Base-by-base conservation (phyloP, 2,329 filamentous ascomycete species). In the Stachybotrys echinatus region DNA sequence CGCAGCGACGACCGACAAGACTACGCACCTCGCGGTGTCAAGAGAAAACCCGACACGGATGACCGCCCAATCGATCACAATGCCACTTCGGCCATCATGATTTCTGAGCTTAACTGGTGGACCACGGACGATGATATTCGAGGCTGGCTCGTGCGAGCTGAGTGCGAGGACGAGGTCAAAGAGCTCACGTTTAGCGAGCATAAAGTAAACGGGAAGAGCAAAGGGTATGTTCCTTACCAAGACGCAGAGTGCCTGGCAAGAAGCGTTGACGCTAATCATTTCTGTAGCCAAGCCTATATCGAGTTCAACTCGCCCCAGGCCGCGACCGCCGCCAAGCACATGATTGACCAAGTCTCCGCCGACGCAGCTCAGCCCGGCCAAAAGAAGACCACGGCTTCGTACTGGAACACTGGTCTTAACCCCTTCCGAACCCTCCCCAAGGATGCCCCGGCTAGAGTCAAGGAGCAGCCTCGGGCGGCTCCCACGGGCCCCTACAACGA, bases 131-230 rank as follows among this genome's bases (percentile, higher is more conserved):
- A 99, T 63, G 91, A 97, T 59, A 83, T 99, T 50, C 87, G 94
- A 48, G 88, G 87, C 47, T 96, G 91, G 89, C 78, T 88, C 21
- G 84, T 84, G 56, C 80, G 88, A 56, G 89, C 87, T n/a, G 81
- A 80, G 2, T 89, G 84, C 58, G 94, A 97, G 66, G 80, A 85
- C 43, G 89, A 96, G 61, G 73, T 97, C 18, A 91, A 89, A 61
- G 94, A 97, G 53, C 83, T 99, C 47, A 96, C 92, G 0, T 99
- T 97, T 67, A 96, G 90, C 61, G 94, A 99, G 67, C 94, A 97
- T 71, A 99, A 99, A 67, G 92, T 97, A 45, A 99, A 99, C 59
- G 94, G 94, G 59, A 99, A 99, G 74, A 96, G 90, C 71, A 96
- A 97, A 74, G 92, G 94, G 92, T 95, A 77, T 55, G 84, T 69